Evolutionary conservation across 139 green algal genomes (phyloP).

Genomic region (Coelastrella sp.): DNA sequence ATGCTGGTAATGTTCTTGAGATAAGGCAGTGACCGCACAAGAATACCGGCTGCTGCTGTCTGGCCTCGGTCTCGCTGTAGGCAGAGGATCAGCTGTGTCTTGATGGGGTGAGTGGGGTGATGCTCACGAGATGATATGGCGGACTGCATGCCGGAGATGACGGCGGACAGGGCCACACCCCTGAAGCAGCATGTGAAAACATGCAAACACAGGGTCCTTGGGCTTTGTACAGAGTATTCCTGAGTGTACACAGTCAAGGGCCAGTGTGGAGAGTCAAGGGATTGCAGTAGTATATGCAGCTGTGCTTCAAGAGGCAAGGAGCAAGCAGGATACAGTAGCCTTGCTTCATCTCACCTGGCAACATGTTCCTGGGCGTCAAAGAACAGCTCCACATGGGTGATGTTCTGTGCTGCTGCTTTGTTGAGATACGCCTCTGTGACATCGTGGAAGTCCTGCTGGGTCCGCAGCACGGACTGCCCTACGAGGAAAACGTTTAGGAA

Average conservation of each 20-base stretch:
- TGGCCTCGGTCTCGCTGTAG: constrained; percentile 59
- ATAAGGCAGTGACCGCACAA: constrained; percentile 55
- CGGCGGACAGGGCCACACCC: constrained; percentile 7
- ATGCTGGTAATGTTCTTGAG: constrained; percentile 53
- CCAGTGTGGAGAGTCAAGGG: too few species aligned
- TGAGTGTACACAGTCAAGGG: too few species aligned
- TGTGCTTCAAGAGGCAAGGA: too few species aligned
- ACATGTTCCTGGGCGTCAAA: constrained; percentile 72
- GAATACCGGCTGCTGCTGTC: constrained; percentile 32
- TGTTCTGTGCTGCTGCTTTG: constrained; percentile 52
- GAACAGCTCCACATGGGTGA: constrained; percentile 68
- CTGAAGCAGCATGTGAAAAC: too few species aligned
- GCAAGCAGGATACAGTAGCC: too few species aligned
- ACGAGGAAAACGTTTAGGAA: constrained; percentile 61
- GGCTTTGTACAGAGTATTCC: too few species aligned
- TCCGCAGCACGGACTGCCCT: constrained; percentile 47
- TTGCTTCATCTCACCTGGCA: constrained; percentile 24
- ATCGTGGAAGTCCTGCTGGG: constrained; percentile 62
- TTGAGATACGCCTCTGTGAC: constrained; percentile 57
- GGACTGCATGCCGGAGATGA: constrained; percentile 34
- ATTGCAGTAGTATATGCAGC: too few species aligned
- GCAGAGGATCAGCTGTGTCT: constrained; percentile 64
- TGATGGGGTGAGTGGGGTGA: constrained; percentile 31
- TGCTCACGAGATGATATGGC: constrained; percentile 26
- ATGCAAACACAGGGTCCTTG: too few species aligned